Percentiles rank a stretch among this genome's conserved stretches.
Evolutionary conservation across 2,329 filamentous ascomycete species (phyloP).

Genomic region (Fusarium keratoplasticum): DNA sequence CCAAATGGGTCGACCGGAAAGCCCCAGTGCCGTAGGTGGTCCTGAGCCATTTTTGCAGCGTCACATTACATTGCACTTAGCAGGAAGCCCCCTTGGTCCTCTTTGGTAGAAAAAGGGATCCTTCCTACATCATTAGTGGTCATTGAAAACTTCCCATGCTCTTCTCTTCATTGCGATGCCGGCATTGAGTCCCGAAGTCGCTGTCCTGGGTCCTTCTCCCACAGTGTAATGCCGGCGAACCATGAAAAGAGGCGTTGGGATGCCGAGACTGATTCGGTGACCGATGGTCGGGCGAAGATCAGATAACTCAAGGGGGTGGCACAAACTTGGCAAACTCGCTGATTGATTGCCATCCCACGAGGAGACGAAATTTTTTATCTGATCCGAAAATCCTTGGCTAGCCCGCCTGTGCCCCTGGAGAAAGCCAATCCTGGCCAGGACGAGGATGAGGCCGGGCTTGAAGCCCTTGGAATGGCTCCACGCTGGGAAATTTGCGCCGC

Average conservation of each 20-base stretch:
- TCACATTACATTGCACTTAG: background rate
- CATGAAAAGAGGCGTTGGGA: background rate
- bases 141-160: background rate
- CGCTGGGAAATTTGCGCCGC: background rate
- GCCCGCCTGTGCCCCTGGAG: conserved; percentile 3
- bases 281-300: conserved; percentile 20
- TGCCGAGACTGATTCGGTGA: conserved; percentile 7
- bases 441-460: background rate
- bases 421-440: conserved; percentile 8
- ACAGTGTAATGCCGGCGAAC: background rate
- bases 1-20: background rate
- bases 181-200: background rate
- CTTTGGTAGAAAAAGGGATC: background rate
- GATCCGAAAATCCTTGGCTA: conserved; percentile 47
- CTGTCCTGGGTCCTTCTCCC: background rate
- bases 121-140: background rate
- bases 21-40: background rate
- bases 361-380: conserved; percentile 48
- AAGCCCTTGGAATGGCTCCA: background rate
- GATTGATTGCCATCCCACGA: background rate
- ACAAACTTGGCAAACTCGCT: background rate
- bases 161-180: background rate
- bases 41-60: conserved; percentile 27
- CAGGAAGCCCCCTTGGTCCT: background rate
- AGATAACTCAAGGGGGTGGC: conserved; percentile 22